Evolutionary conservation across 345 rosid genomes (phyloP).

Genomic region (Mercurialis annua): DNA sequence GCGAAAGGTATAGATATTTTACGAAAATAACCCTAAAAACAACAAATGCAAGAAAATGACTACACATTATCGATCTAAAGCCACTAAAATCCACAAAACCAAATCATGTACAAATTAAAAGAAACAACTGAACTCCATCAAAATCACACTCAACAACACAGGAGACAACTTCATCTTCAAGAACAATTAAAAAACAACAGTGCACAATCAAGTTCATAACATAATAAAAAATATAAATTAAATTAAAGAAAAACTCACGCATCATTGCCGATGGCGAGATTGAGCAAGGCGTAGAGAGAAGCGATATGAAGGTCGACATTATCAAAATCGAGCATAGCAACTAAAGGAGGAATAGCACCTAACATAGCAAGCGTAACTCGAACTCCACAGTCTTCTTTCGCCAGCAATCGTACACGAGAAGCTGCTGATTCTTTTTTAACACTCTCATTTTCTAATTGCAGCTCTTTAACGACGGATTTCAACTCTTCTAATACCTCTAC

Average conservation of each 20-base stretch:
- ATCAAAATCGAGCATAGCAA: conserved; percentile 69
- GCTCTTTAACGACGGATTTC: conserved; percentile 60
- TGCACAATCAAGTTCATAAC: neutral
- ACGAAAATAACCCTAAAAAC: conserved; percentile 2
- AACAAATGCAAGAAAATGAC: conserved; percentile 23
- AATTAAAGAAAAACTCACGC: conserved; percentile 43
- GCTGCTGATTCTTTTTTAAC: conserved; percentile 57
- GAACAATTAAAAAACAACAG: no score
- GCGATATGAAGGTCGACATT: conserved; percentile 55
- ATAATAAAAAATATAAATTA: neutral
- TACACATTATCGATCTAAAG: conserved; percentile 11
- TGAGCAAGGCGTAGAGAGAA: conserved; percentile 81
- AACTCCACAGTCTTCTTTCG: conserved; percentile 69
- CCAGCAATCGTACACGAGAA: conserved; percentile 52
- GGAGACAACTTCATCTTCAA: conserved; percentile 2
- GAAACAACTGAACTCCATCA: conserved; percentile 3
- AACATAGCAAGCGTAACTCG: conserved; percentile 87
- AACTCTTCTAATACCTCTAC: conserved; percentile 64
- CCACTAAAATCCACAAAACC: neutral
- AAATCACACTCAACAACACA: neutral
- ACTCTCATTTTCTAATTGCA: conserved; percentile 42
- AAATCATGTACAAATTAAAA: neutral
- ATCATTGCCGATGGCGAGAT: conserved; percentile 90
- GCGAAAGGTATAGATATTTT: neutral
- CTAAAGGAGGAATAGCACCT: conserved; percentile 87